Percentiles rank a stretch among this genome's conserved stretches.
These are phyloP conservation scores for Blastobotrys attinorum DNA, from an alignment of 805 yeast species.

Conservation along the genomic window DNA sequence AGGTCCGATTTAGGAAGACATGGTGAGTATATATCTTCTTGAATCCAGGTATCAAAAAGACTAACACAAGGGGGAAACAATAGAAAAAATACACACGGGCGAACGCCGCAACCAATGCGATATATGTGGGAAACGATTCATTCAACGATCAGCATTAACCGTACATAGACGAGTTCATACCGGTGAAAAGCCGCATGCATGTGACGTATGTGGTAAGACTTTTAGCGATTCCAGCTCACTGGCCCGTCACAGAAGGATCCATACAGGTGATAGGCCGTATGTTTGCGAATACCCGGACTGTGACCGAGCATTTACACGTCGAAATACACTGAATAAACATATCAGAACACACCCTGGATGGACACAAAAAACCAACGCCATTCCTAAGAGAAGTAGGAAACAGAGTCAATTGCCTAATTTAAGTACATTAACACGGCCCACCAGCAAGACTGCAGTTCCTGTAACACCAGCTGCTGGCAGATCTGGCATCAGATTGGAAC, in stretches of 20 bases:
- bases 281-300: constrained; percentile 58
- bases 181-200: constrained; percentile 67
- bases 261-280: constrained; percentile 80
- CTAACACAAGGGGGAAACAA: too few relatives aligned
- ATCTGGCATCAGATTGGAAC: too few relatives aligned
- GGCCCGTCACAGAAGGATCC: constrained; percentile 81
- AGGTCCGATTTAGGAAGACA: constrained; percentile 79
- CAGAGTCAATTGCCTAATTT: background rate
- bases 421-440: too few relatives aligned
- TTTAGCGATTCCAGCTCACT: constrained; percentile 36
- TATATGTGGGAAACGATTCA: constrained; percentile 67
- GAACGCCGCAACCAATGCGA: constrained; percentile 33
- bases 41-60: too few relatives aligned
- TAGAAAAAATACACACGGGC: constrained; percentile 52
- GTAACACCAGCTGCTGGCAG: too few relatives aligned
- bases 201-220: constrained; percentile 33
- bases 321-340: constrained; percentile 73
- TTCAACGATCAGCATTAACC: constrained; percentile 73
- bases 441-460: too few relatives aligned
- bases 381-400: background rate
- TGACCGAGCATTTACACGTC: constrained; percentile 78
- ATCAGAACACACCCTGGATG: constrained; percentile 42
- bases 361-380: background rate
- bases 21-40: too few relatives aligned
- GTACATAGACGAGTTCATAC: constrained; percentile 78